phyloP scores from a whole-genome alignment of 2,329 filamentous ascomycete species.

The Colletotrichum chlorophyti region DNA sequence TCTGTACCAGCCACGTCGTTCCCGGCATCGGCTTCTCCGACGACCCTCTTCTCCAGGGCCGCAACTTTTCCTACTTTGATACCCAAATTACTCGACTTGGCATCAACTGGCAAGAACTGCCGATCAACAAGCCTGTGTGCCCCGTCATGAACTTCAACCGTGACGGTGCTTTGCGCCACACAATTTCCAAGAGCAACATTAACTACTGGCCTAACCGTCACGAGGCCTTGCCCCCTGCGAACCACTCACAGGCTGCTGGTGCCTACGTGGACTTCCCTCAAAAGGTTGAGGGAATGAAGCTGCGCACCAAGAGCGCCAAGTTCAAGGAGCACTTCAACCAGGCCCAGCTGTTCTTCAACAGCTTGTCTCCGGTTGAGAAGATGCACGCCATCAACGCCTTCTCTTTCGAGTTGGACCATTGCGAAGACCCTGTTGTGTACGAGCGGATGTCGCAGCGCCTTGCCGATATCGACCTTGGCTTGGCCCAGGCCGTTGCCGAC shows the following conservation, averaged over 20 bases:
- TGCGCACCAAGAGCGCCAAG: slow-evolving; percentile 72
- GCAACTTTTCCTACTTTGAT: slow-evolving; percentile 73
- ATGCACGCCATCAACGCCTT: slow-evolving; percentile 66
- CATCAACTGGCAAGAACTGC: slow-evolving; percentile 77
- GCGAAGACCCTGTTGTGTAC: slow-evolving; percentile 80
- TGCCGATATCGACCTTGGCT: slow-evolving; percentile 73
- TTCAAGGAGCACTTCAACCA: slow-evolving; percentile 81
- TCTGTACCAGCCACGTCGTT: slow-evolving; percentile 81
- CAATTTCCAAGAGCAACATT: slow-evolving; percentile 73
- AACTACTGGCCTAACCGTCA: slow-evolving; percentile 85
- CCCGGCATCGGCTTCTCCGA: slow-evolving; percentile 80
- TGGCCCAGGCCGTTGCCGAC: slow-evolving; percentile 73
- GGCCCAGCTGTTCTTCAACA: slow-evolving; percentile 86
- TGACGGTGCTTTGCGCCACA: slow-evolving; percentile 76
- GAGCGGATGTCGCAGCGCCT: slow-evolving; percentile 72
- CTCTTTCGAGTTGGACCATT: slow-evolving; percentile 79
- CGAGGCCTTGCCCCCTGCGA: slow-evolving; percentile 66
- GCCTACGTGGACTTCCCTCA: slow-evolving; percentile 73
- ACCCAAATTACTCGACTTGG: slow-evolving; percentile 76
- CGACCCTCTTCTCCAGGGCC: slow-evolving; percentile 76
- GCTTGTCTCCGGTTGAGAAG: slow-evolving; percentile 71
- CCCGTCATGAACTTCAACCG: slow-evolving; percentile 80
- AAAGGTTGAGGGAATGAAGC: slow-evolving; percentile 74
- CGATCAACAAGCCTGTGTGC: slow-evolving; percentile 78
- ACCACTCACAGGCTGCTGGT: slow-evolving; percentile 58